A percentile compares a stretch with the other conserved stretches of the same genome.
Conservation (phyloP, 441 rosid species). For the Bruguiera hainesii region DNA sequence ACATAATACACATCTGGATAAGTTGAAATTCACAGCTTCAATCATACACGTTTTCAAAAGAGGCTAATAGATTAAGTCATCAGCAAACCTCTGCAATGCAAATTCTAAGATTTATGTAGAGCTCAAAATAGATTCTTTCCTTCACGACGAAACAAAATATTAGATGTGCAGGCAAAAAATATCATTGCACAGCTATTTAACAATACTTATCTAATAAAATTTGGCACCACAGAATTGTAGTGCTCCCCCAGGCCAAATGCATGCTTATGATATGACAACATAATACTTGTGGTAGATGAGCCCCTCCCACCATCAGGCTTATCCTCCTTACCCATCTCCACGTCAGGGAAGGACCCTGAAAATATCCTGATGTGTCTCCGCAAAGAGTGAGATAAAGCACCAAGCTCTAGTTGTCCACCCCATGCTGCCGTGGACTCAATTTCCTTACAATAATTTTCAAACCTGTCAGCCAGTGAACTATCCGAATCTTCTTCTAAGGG, state of each 20-base stretch:
- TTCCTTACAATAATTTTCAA: conserved; percentile 75
- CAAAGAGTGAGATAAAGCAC: conserved; percentile 75
- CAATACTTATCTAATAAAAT: conserved; percentile 22
- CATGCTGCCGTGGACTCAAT: conserved; percentile 83
- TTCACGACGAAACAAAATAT: conserved; percentile 1
- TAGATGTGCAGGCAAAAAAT: conserved; percentile 5
- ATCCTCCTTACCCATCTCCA: conserved; percentile 92
- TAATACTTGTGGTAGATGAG: conserved; percentile 33
- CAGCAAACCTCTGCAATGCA: background rate
- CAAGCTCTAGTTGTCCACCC: conserved; percentile 92
- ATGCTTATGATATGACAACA: conserved; percentile 71
- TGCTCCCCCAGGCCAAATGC: conserved; percentile 93
- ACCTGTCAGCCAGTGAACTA: conserved; percentile 48
- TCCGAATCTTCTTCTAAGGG: conserved; percentile 31
- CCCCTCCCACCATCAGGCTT: conserved; percentile 32
- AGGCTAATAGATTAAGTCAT: background rate
- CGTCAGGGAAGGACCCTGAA: conserved; percentile 87
- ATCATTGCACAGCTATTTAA: background rate
- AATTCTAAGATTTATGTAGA: background rate
- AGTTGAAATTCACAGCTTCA: too few relatives aligned
- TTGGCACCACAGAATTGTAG: conserved; percentile 60
- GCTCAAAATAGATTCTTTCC: background rate
- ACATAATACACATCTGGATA: too few relatives aligned
- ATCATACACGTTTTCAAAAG: too few relatives aligned
- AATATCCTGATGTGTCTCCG: conserved; percentile 62